phyloP scores from a whole-genome alignment of 495 filamentous ascomycete species.

The Copromyces sp. region DNA sequence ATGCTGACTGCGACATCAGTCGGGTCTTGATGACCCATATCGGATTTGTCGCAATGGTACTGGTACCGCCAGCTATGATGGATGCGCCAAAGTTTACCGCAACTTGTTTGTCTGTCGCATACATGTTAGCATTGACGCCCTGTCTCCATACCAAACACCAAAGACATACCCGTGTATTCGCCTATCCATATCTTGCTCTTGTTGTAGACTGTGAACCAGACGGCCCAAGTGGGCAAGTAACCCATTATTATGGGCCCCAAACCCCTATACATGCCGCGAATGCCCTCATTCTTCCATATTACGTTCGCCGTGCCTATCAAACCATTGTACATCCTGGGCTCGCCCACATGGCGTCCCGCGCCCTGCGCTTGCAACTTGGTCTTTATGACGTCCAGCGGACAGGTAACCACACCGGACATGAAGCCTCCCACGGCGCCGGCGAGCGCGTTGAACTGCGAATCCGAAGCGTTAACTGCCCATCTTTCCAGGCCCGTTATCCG shows the following conservation, averaged over 20 bases:
- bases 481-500: conserved; percentile 48
- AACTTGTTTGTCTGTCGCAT: conserved; percentile 27
- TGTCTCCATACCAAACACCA: background rate
- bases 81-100: conserved; percentile 60
- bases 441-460: conserved; percentile 50
- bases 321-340: conserved; percentile 62
- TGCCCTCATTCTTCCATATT: conserved; percentile 80
- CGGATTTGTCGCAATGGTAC: conserved; percentile 92
- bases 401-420: conserved; percentile 87
- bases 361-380: conserved; percentile 96
- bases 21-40: conserved; percentile 99
- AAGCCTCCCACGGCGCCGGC: conserved; percentile 83
- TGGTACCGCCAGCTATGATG: conserved; percentile 80
- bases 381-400: conserved; percentile 97
- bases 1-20: conserved; percentile 75
- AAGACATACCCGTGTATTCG: conserved; percentile 25
- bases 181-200: conserved; percentile 65
- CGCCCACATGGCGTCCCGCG: conserved; percentile 44
- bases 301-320: conserved; percentile 73
- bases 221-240: conserved; percentile 95
- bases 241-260: conserved; percentile 88
- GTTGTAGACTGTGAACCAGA: conserved; percentile 95
- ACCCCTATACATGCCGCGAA: conserved; percentile 87
- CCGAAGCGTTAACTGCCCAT: conserved; percentile 38
- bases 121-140: conserved; percentile 1